Evolutionary conservation across 192 early-diverging fungal species (phyloP).

Genomic region (Phlyctochytrium planicorne): DNA sequence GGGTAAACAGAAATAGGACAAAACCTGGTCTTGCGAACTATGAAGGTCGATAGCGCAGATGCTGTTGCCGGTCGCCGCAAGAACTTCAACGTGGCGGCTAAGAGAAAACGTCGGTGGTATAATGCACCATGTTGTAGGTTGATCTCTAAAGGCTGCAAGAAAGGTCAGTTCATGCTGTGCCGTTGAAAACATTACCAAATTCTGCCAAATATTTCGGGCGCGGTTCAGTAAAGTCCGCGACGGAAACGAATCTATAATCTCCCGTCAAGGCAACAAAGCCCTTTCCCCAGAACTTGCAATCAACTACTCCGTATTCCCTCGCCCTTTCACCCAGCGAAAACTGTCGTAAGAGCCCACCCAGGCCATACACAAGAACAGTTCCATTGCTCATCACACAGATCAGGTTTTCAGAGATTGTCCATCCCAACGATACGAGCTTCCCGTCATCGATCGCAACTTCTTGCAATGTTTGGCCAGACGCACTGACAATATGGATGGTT

Average conservation of each 20-base stretch:
- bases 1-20: conserved; percentile 4
- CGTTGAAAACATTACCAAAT: conserved; percentile 36
- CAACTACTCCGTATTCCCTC: conserved; percentile 74
- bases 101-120: conserved; percentile 84
- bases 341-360: conserved; percentile 78
- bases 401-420: conserved; percentile 85
- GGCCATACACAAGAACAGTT: conserved; percentile 73
- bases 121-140: conserved; percentile 83
- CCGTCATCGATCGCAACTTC: conserved; percentile 91
- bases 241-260: conserved; percentile 74
- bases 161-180: background rate
- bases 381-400: conserved; percentile 88
- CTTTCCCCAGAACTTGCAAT: conserved; percentile 85
- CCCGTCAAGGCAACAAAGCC: conserved; percentile 91
- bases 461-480: conserved; percentile 80
- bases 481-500: conserved; percentile 81
- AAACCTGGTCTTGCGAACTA: conserved; percentile 77
- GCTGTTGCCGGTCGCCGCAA: conserved; percentile 72
- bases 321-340: conserved; percentile 85
- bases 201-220: conserved; percentile 76
- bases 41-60: conserved; percentile 80
- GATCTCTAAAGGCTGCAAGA: conserved; percentile 53
- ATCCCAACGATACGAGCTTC: conserved; percentile 86
- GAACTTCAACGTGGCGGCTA: conserved; percentile 87
- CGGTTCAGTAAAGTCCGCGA: conserved; percentile 85